Base-by-base conservation (phyloP, 768 basidiomycete genomes). In the Suillus paluster region DNA sequence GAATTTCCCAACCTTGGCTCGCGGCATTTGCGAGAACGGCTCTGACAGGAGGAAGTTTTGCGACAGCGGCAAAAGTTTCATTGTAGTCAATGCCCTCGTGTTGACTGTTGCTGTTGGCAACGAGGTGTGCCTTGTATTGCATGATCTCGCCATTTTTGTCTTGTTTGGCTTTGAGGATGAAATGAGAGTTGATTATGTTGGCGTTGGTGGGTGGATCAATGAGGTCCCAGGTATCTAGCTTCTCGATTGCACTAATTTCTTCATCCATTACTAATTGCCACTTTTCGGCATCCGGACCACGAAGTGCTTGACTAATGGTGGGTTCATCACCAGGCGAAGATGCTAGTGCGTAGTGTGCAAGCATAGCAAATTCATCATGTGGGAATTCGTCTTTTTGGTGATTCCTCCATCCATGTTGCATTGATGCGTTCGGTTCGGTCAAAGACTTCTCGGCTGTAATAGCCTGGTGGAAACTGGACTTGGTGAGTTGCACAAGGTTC, bases 41-140 rank as follows among this genome's bases (percentile, higher is more conserved):
- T 30, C 42, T 17, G 21, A 63, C 33, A 9, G 58, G 59, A 9
- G 50, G 58, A 5, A 63, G 52, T 21, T 63, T 59, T 9, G 69
- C 66, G 10, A 73, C 71, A 1, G 77, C 73, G 21, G 77, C 66
- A 62, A 69, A 76, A 0, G 71, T 78, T 54, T 77, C 73, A 46
- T 70, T 64, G 64, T 68, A 80, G 61, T 79, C 72, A 4, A 75
- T 55, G 7, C 77, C 76, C 15, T 72, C 61, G 1, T 66, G 56
- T 62, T 80, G 79, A 11, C 65, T 64, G 63, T 69, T 77, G 2
- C 80, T 76, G 58, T 76, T 71, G 3, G 74, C 78, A 2, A 79
- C 76, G 12, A 80, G 64, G 14, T 74, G 49, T 15, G 74, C 77
- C 58, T 78, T 77, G 61, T 62, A 62, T 9, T 48, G 36, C 5